A percentile compares a stretch with the other conserved stretches of the same genome.
Conservation (phyloP, 805 yeast species). For the Millerozyma miso region DNA sequence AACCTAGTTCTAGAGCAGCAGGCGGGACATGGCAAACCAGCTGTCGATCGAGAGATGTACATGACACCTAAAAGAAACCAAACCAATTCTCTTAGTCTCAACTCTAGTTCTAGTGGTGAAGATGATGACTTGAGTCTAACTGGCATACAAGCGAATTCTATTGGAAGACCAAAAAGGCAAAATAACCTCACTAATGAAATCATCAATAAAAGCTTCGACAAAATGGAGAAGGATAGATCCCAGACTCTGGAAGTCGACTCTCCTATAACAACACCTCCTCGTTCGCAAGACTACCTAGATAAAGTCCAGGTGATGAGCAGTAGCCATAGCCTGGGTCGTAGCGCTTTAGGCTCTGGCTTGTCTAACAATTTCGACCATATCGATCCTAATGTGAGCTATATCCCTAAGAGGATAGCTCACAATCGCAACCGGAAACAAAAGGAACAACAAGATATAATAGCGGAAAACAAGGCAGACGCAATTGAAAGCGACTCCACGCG, state of each 20-base stretch:
- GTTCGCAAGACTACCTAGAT: slow-evolving; percentile 18
- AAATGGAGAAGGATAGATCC: not conserved
- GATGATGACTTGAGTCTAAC: slow-evolving; percentile 8
- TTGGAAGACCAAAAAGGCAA: not conserved
- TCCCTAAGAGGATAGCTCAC: slow-evolving; percentile 8
- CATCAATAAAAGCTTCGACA: not conserved
- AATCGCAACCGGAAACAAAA: not conserved
- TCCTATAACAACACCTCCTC: slow-evolving; percentile 33
- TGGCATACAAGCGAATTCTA: not conserved
- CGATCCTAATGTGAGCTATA: slow-evolving; percentile 9
- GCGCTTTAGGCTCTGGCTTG: not conserved
- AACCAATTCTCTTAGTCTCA: slow-evolving; percentile 3
- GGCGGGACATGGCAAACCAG: not conserved
- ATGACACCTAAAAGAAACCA: slow-evolving; percentile 1
- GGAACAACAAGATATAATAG: not conserved
- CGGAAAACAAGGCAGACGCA: slow-evolving; percentile 1
- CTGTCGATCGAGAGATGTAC: not conserved
- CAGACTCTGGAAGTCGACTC: slow-evolving; percentile 12
- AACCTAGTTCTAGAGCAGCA: slow-evolving; percentile 1
- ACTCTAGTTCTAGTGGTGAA: slow-evolving; percentile 5
- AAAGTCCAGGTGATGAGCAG: slow-evolving; percentile 1
- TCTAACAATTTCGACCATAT: not conserved
- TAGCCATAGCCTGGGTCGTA: not conserved
- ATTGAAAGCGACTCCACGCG: slow-evolving; percentile 1
- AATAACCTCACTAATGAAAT: not conserved